Base-by-base conservation (phyloP, 192 early-diverging fungal genomes). In the Rhizoclosmatium globosum region DNA sequence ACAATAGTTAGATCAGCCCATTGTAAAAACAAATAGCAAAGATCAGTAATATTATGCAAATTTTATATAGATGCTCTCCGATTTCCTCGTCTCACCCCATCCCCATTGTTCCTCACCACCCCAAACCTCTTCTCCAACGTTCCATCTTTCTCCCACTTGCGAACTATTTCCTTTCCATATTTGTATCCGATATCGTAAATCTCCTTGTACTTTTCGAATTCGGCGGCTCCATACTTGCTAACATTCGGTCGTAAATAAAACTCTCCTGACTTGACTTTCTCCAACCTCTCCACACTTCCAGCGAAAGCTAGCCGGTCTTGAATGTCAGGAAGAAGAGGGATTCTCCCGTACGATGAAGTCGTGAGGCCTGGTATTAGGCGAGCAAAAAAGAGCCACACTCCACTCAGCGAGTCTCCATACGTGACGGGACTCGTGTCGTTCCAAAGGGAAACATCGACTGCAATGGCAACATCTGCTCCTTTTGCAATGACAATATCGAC, bases 241-340 rank as follows among this genome's bases (percentile, higher is more conserved):
- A 97, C 94, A 31, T 96, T 96, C 43, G 96, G 91, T n/a, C 92
- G 90, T 62, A 98, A 78, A 71, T 98, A 99, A 17, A 95, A 89
- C 21, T 92, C 90, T 0, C 90, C 91, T 7, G 82, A 70, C 85
- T 97, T 98, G 50, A 95, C 96, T 59, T 91, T 94, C 82, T 99
- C 95, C 57, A 99, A 86, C 80, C 94, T 92, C 62, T 89, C 88
- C 3, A 98, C 97, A 47, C 69, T 80, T 47, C 93, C 93, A 38
- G 95, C 96, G 84, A 99, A 99, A 3, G 97, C 94, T 42, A 99
- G 83, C 39, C 97, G 87, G 21, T 92, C 92, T 84, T 99, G 98
- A 77, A 99, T 93, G 78, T 99, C 98, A 2, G 95, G 92, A 76
- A 99, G 87, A 3, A 89, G 91, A 19, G 98, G 98, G 47, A 99